Evolutionary conservation across 345 rosid genomes (phyloP), one percentile per base, ranked within the genome.

Genomic region (Hibiscus tridactylites): DNA sequence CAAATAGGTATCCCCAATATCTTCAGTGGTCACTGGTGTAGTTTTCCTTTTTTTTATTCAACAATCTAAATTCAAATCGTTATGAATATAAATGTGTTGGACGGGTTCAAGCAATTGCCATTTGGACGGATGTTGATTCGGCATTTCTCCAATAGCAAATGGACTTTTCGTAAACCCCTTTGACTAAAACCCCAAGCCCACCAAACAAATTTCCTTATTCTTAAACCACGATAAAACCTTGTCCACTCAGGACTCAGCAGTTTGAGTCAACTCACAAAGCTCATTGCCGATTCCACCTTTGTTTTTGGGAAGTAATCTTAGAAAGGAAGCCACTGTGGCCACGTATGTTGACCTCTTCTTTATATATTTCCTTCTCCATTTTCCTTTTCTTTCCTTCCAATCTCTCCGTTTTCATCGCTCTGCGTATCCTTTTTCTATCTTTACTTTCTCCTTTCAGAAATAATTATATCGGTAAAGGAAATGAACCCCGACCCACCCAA

Each of bases 321-420:
- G 11, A 42, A 9, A 42, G 46, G 46, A 9, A 42, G 46, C 11
- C 46, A 1, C 11, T 42, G 11, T 42, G 46, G 11, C 11, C 46
- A 7, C 46, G 10, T 42, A 9, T 42, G 8, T 42, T 9, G 11
- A 42, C 49, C 13, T 35, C 61, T 35, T 19, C 1, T 13, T 35
- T 5, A 31, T 54, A 33, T 33, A 28, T 13, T 59, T 59, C n/a
- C 33, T 12, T 29, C 13, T 29, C 17, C 16, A 28, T 26, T 59
- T 59, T n/a, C 9, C 7, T 16, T 61, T 42, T 2, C 26, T 10
- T 3, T 17, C 49, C 66, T 10, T 61, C 31, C 21, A 26, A 60
- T 60, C 26, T 47, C 74, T 60, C 74, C 74, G 57, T 58, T 61
- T 71, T 60, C 74, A 42, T 60, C 74, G 57, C 66, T 46, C 63